Evolutionary conservation across 768 basidiomycete species (phyloP).

Genomic region (Amanita rubescens): DNA sequence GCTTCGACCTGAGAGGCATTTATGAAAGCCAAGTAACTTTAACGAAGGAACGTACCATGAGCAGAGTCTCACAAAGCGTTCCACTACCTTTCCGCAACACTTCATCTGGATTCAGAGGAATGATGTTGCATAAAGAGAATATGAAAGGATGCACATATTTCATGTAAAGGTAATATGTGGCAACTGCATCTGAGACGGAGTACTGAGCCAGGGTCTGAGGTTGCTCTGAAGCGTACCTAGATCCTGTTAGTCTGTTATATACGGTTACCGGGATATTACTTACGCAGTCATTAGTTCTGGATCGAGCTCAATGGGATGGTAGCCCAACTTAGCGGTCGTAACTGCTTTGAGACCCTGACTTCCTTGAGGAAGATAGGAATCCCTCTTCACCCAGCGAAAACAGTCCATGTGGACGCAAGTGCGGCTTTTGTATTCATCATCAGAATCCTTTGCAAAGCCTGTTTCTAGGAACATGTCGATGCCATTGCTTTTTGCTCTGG

Average conservation of each 20-base stretch:
- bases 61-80: conserved; percentile 92
- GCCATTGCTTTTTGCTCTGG: conserved; percentile 77
- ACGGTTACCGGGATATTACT: conserved; percentile 22
- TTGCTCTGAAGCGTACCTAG: conserved; percentile 91
- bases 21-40: not conserved
- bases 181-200: conserved; percentile 98
- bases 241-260: conserved; percentile 2
- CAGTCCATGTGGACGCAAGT: conserved; percentile 98
- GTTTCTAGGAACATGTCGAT: conserved; percentile 97
- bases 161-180: conserved; percentile 99
- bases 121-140: conserved; percentile 98
- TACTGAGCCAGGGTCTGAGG: conserved; percentile 94
- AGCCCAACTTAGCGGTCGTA: conserved; percentile 92
- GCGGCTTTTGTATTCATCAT: conserved; percentile 92
- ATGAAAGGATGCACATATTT: conserved; percentile 99
- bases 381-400: conserved; percentile 99
- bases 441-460: conserved; percentile 85
- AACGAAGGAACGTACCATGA: conserved; percentile 65
- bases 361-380: conserved; percentile 97
- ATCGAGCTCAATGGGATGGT: conserved; percentile 94
- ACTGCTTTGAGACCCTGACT: conserved; percentile 98
- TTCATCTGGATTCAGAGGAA: conserved; percentile 93
- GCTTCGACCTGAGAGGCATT: conserved; percentile 76
- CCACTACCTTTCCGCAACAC: conserved; percentile 94
- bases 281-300: conserved; percentile 99